Evolutionary conservation across 257 asterid genomes (phyloP).

Genomic region (Linaria vulgaris): DNA sequence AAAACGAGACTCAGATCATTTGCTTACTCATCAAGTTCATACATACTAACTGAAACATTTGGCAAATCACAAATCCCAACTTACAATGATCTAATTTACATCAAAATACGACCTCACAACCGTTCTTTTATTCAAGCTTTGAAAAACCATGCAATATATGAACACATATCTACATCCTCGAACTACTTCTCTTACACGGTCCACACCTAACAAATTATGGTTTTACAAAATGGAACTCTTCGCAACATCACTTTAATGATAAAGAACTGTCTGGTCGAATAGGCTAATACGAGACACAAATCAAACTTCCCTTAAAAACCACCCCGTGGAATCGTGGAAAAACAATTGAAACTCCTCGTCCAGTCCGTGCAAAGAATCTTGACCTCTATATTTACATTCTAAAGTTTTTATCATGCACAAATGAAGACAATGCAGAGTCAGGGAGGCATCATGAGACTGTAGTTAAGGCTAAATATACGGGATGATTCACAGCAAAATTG

Average conservation of each 20-base stretch:
- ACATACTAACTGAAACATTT: neutral
- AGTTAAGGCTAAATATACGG: no score
- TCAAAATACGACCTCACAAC: neutral
- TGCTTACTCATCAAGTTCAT: neutral
- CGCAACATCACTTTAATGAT: no score
- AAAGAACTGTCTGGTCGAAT: slow-evolving; percentile 25
- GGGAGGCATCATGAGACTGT: no score
- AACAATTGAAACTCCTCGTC: slow-evolving; percentile 5
- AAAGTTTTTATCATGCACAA: slow-evolving; percentile 33
- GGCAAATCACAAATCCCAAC: slow-evolving; percentile 24
- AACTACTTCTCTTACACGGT: neutral
- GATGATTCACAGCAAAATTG: no score
- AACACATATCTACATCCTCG: slow-evolving; percentile 7
- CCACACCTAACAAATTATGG: slow-evolving; percentile 29
- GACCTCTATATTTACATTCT: slow-evolving; percentile 35
- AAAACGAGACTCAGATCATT: no score
- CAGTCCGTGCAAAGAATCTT: slow-evolving; percentile 37
- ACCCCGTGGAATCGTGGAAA: slow-evolving; percentile 14
- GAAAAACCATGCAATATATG: slow-evolving; percentile 6
- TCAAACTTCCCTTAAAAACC: slow-evolving; percentile 3
- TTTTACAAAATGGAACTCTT: slow-evolving; percentile 36
- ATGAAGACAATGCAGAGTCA: neutral
- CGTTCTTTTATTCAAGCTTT: slow-evolving; percentile 26
- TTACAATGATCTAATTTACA: slow-evolving; percentile 16
- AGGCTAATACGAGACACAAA: slow-evolving; percentile 14